phyloP scores from a whole-genome alignment of 805 yeast genomes.

The Maudiozyma bulderi region DNA sequence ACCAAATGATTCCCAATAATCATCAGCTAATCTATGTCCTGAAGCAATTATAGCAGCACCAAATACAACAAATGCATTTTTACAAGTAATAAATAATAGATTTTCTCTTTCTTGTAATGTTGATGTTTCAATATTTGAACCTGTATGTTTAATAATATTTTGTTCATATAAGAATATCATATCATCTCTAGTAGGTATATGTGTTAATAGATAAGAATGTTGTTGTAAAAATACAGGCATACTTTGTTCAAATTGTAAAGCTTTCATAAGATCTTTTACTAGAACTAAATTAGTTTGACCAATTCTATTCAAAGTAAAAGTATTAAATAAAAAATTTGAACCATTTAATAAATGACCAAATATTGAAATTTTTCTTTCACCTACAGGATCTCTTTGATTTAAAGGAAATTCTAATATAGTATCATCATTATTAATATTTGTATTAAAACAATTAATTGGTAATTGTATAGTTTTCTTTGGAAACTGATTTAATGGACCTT shows the following conservation, averaged over 20 bases:
- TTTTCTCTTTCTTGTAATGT: slow-evolving; percentile 10
- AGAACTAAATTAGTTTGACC: slow-evolving; percentile 33
- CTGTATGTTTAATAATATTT: neutral
- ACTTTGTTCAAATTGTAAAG: slow-evolving; percentile 33
- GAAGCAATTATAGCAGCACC: slow-evolving; percentile 40
- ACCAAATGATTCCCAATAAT: slow-evolving; percentile 44
- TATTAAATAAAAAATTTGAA: slow-evolving; percentile 32
- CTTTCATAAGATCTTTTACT: slow-evolving; percentile 28
- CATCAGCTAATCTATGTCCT: slow-evolving; percentile 45
- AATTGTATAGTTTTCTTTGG: slow-evolving; percentile 15
- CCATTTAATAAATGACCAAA: slow-evolving; percentile 33
- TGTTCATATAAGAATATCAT: slow-evolving; percentile 28
- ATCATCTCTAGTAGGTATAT: slow-evolving; percentile 31
- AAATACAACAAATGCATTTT: slow-evolving; percentile 38
- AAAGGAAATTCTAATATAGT: slow-evolving; percentile 9
- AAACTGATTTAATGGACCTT: slow-evolving; percentile 13
- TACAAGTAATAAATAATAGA: slow-evolving; percentile 30
- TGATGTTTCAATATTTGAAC: slow-evolving; percentile 13
- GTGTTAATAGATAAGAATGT: slow-evolving; percentile 31
- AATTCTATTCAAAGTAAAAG: slow-evolving; percentile 33
- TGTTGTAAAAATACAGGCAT: slow-evolving; percentile 35
- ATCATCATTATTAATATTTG: slow-evolving; percentile 2
- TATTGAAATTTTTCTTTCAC: slow-evolving; percentile 36
- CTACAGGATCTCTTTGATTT: slow-evolving; percentile 31
- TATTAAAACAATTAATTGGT: slow-evolving; percentile 13